A percentile compares a stretch with the other conserved stretches of the same genome.
These are phyloP conservation scores for Cladosporium sp. DNA, from an alignment of 2,329 filamentous ascomycete species.

Conservation along the genomic window DNA sequence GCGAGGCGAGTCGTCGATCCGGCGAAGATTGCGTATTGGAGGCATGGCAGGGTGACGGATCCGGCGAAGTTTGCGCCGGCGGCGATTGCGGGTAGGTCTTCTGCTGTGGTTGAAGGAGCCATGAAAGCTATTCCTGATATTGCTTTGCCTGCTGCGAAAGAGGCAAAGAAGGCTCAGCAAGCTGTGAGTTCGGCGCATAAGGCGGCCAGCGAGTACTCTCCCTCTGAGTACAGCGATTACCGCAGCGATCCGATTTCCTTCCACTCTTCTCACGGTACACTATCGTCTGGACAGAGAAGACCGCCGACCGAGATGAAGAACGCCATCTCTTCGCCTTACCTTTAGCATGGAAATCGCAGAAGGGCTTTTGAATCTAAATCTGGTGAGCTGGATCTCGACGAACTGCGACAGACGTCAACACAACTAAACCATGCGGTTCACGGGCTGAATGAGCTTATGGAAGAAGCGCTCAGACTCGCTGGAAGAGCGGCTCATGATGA, in stretches of 20 bases:
- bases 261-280: neutral
- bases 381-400: constrained; percentile 1
- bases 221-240: constrained; percentile 6
- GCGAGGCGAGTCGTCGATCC: neutral
- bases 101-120: neutral
- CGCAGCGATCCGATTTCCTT: neutral
- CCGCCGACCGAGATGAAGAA: neutral
- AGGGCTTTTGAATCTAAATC: neutral
- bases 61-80: constrained; percentile 2
- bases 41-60: neutral
- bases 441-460: constrained; percentile 39
- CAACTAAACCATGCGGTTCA: constrained; percentile 32
- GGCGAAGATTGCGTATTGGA: constrained; percentile 9
- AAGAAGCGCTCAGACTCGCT: constrained; percentile 37
- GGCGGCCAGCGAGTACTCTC: neutral
- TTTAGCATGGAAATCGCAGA: neutral
- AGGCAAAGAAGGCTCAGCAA: neutral
- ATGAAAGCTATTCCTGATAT: neutral
- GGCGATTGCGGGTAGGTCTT: neutral
- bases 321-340: constrained; percentile 2
- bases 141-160: neutral
- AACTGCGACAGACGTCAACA: constrained; percentile 6
- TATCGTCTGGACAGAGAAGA: constrained; percentile 4
- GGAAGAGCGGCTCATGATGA: constrained; percentile 30
- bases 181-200: neutral